Percentiles rank a stretch among this genome's conserved stretches.
Evolutionary conservation across 345 rosid genomes (phyloP).

Genomic region (Lepidium africanum): DNA sequence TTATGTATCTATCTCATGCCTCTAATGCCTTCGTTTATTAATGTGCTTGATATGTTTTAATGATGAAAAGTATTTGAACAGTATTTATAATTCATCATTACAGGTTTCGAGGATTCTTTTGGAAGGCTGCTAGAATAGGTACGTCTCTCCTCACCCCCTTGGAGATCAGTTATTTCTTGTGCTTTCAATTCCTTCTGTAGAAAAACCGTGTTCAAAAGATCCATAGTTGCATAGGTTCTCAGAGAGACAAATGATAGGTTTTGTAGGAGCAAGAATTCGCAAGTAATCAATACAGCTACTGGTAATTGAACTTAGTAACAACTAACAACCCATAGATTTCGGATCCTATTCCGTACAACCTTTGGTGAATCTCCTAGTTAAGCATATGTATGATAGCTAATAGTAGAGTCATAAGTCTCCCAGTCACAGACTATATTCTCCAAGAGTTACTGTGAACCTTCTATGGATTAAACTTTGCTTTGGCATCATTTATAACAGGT

Average conservation of each 20-base stretch:
- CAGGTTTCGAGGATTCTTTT: constrained; percentile 93
- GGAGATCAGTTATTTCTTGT: neutral
- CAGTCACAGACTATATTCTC: neutral
- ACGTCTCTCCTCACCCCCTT: neutral
- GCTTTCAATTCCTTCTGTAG: neutral
- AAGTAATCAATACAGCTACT: neutral
- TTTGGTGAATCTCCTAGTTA: neutral
- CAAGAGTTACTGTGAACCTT: neutral
- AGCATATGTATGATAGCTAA: neutral
- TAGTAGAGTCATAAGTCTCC: neutral
- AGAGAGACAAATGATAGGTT: neutral
- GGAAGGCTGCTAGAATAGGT: constrained; percentile 99
- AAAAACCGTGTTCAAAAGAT: neutral
- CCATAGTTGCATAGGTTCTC: neutral
- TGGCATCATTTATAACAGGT: constrained; percentile 37
- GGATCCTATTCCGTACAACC: neutral
- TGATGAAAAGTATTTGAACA: neutral
- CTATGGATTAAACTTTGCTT: neutral
- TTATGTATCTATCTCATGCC: neutral
- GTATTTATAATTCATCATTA: neutral
- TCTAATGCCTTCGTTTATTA: neutral
- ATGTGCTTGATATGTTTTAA: neutral
- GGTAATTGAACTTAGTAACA: neutral
- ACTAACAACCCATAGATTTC: neutral
- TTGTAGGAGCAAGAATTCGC: neutral